Conservation (phyloP, 345 rosid genomes). For the Linum tenue region DNA sequence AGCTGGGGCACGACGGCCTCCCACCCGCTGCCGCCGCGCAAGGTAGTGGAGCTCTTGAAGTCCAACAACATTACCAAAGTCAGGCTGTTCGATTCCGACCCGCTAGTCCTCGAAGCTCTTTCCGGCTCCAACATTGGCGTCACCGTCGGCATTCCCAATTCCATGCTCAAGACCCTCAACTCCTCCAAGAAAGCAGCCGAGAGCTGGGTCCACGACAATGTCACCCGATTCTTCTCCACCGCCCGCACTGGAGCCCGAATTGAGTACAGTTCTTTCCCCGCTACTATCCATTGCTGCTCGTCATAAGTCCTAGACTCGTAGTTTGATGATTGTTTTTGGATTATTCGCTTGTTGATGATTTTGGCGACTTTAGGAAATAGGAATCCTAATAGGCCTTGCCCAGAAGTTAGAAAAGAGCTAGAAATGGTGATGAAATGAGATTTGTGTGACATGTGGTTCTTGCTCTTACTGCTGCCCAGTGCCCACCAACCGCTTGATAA, state of each 20-base stretch:
- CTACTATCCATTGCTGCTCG: neutral
- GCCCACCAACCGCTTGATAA: no score
- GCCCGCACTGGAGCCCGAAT: constrained; percentile 45
- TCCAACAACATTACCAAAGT: constrained; percentile 65
- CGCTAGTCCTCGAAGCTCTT: constrained; percentile 57
- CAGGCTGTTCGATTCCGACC: constrained; percentile 75
- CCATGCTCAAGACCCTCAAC: constrained; percentile 53
- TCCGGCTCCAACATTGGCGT: constrained; percentile 63
- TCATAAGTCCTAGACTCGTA: no score
- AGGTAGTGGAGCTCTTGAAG: constrained; percentile 78
- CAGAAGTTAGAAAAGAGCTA: no score
- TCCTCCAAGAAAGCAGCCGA: constrained; percentile 62
- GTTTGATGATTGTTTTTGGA: no score
- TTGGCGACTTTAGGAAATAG: no score
- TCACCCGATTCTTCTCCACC: constrained; percentile 68
- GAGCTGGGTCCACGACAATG: constrained; percentile 94
- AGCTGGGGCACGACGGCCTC: constrained; percentile 81
- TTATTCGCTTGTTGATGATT: no score
- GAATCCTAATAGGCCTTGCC: no score
- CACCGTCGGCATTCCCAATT: constrained; percentile 62
- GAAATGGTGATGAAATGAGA: no score
- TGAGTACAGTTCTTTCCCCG: constrained; percentile 36
- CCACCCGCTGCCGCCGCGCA: constrained; percentile 68
- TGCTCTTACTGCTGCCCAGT: no score
- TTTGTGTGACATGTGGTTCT: no score